These are phyloP conservation scores for Cyclocybe aegerita DNA, from an alignment of 768 basidiomycete species.

Conservation along the genomic window DNA sequence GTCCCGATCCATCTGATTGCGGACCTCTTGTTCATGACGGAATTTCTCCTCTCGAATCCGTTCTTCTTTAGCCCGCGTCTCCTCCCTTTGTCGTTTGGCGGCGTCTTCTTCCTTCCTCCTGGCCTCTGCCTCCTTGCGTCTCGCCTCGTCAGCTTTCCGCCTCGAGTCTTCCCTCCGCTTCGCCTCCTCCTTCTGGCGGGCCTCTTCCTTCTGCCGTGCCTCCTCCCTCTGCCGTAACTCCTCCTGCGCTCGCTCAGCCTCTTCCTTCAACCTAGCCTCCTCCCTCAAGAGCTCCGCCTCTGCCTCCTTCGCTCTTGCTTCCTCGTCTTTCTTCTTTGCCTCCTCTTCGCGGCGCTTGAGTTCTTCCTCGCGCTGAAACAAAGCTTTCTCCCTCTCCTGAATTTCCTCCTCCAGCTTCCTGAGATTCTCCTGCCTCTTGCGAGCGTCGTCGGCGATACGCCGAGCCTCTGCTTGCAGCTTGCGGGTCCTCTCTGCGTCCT, in stretches of 20 bases:
- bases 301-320: slow-evolving; percentile 6
- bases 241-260: slow-evolving; percentile 9
- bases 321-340: slow-evolving; percentile 21
- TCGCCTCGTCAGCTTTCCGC: slow-evolving; percentile 2
- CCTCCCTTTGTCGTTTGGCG: slow-evolving; percentile 24
- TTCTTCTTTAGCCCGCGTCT: slow-evolving; percentile 18
- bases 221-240: slow-evolving; percentile 4
- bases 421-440: slow-evolving; percentile 24
- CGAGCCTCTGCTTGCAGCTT: slow-evolving; percentile 24
- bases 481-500: slow-evolving; percentile 26
- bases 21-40: slow-evolving; percentile 22
- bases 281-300: slow-evolving; percentile 8
- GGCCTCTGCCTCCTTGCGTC: slow-evolving; percentile 21
- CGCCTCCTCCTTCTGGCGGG: slow-evolving; percentile 15
- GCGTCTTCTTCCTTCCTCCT: slow-evolving; percentile 25
- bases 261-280: slow-evolving; percentile 12
- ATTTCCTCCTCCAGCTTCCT: slow-evolving; percentile 30
- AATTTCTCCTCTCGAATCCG: slow-evolving; percentile 20
- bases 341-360: slow-evolving; percentile 32
- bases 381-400: slow-evolving; percentile 23
- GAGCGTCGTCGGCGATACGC: slow-evolving; percentile 20
- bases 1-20: too few relatives aligned
- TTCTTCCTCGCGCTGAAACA: slow-evolving; percentile 35
- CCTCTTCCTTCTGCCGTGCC: slow-evolving; percentile 10
- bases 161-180: slow-evolving; percentile 23